Evolutionary conservation across 2,329 filamentous ascomycete species (phyloP), one percentile per base, ranked within the genome.

Genomic region (Neurospora crassa): DNA sequence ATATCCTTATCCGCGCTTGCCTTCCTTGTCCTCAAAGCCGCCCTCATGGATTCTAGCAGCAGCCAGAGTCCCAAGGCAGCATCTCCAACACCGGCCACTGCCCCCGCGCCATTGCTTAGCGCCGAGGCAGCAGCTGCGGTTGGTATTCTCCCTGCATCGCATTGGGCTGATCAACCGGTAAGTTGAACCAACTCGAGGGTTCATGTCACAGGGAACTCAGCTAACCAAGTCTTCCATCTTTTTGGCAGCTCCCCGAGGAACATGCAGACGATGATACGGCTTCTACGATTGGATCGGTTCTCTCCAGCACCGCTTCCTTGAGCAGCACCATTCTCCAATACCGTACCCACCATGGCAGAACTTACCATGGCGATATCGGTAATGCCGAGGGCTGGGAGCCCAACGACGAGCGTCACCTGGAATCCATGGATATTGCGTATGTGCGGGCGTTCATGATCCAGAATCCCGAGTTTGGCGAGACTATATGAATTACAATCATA

Each of bases 381-480:
- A 24, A 67, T 43, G 71, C 72, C 68, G 71, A 68, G 63, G 67
- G 3, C 16, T 67, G 20, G 68, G 40, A 37, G 69, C 67, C 29
- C 63, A 59, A 59, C 67, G n/a, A 70, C 45, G 8, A 67, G 45
- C 69, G 40, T 70, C 40, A 70, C 63, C 6, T 69, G 67, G 45
- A 72, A 34, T 12, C 47, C 47, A 59, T 59, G 47, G 47, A 59
- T 59, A 3, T 59, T 16, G 24, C 14, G 47, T 59, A 59, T 16
- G 47, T 53, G n/a, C 45, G 20, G 20, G 29, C 5, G 6, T 20
- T 47, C n/a, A 12, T 20, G 20, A 68, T 72, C 68, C 14, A 10
- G 85, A 86, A 86, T 70, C 83, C 85, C 73, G 79, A 81, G 41
- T 74, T 76, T 10, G 84, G 86, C 76, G 83, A 84, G 73, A 78